A percentile compares a stretch with the other conserved stretches of the same genome.
phyloP scores from a whole-genome alignment of 2,329 filamentous ascomycete genomes.

The Fusarium devonianum region DNA sequence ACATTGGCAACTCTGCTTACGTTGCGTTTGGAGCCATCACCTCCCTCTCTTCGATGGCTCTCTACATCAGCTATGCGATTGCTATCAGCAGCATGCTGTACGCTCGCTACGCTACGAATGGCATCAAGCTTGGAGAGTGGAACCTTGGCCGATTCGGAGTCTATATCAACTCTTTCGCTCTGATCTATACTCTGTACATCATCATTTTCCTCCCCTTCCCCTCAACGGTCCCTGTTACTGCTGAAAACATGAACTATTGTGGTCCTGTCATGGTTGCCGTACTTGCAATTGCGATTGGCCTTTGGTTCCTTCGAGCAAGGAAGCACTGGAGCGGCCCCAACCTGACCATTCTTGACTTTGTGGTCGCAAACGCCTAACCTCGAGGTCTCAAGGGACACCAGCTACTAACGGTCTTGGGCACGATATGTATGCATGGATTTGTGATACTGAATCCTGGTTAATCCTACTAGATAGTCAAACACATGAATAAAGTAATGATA shows the following conservation, averaged over 20 bases:
- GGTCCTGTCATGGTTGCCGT: slow-evolving; percentile 37
- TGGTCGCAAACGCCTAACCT: slow-evolving; percentile 28
- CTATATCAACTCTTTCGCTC: slow-evolving; percentile 30
- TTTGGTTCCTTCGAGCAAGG: slow-evolving; percentile 31
- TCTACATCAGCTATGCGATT: slow-evolving; percentile 39
- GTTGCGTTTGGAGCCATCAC: slow-evolving; percentile 39
- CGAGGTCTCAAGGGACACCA: too few species aligned
- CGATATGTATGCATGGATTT: too few species aligned
- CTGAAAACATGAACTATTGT: slow-evolving; percentile 37
- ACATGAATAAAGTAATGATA: too few species aligned
- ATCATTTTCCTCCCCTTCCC: slow-evolving; percentile 40
- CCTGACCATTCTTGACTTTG: slow-evolving; percentile 37
- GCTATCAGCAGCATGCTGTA: slow-evolving; percentile 38
- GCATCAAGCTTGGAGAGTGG: slow-evolving; percentile 37
- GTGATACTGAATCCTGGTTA: too few species aligned
- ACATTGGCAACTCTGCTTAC: slow-evolving; percentile 38
- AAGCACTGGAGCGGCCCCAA: slow-evolving; percentile 38
- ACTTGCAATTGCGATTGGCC: slow-evolving; percentile 23
- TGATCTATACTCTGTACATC: slow-evolving; percentile 36
- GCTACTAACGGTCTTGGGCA: too few species aligned
- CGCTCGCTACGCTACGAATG: slow-evolving; percentile 16
- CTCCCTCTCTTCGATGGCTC: slow-evolving; percentile 33
- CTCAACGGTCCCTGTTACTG: slow-evolving; percentile 34
- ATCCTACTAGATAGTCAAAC: too few species aligned
- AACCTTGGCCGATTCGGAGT: slow-evolving; percentile 32